Percentiles rank a stretch among this genome's conserved stretches.
Evolutionary conservation across 352 stramenopile genomes (phyloP).

Genomic region (Phytophthora agathidicida): DNA sequence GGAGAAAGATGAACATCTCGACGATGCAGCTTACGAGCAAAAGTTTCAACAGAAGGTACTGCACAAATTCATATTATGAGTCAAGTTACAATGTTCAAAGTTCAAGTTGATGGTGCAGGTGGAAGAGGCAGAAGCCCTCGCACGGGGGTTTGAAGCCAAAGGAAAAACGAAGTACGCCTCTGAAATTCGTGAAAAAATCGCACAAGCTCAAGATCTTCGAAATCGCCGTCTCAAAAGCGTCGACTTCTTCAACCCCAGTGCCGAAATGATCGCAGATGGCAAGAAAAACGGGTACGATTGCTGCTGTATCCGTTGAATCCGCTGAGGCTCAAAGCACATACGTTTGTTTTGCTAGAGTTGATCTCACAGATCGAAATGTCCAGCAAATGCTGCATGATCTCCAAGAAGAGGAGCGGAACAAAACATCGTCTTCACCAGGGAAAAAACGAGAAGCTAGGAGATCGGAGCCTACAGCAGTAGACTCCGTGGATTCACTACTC

Average conservation of each 20-base stretch:
- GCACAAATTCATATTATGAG: neutral
- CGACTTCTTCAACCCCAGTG: conserved; percentile 80
- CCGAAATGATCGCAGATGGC: conserved; percentile 79
- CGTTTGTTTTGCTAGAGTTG: conserved; percentile 54
- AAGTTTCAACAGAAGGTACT: conserved; percentile 67
- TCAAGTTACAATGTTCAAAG: too few relatives aligned
- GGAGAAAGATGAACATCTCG: conserved; percentile 11
- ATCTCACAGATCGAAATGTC: conserved; percentile 71
- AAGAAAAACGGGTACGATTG: conserved; percentile 69
- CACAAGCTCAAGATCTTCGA: conserved; percentile 52
- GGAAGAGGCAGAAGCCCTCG: conserved; percentile 67
- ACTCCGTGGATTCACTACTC: conserved; percentile 78
- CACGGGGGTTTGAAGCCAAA: conserved; percentile 72
- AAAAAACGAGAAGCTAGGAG: conserved; percentile 19
- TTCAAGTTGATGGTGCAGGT: conserved; percentile 38
- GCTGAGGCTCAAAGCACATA: too few relatives aligned
- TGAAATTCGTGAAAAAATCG: conserved; percentile 72
- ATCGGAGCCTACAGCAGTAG: conserved; percentile 18
- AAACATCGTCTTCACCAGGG: conserved; percentile 23
- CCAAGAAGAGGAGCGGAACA: conserved; percentile 67
- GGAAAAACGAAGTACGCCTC: conserved; percentile 60
- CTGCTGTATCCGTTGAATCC: too few relatives aligned
- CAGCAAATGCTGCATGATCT: conserved; percentile 86
- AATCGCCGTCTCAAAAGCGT: conserved; percentile 59
- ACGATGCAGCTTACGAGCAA: conserved; percentile 41